These are phyloP conservation scores for Ascosphaera apis DNA, from an alignment of 2,329 filamentous ascomycete species.

Conservation along the genomic window DNA sequence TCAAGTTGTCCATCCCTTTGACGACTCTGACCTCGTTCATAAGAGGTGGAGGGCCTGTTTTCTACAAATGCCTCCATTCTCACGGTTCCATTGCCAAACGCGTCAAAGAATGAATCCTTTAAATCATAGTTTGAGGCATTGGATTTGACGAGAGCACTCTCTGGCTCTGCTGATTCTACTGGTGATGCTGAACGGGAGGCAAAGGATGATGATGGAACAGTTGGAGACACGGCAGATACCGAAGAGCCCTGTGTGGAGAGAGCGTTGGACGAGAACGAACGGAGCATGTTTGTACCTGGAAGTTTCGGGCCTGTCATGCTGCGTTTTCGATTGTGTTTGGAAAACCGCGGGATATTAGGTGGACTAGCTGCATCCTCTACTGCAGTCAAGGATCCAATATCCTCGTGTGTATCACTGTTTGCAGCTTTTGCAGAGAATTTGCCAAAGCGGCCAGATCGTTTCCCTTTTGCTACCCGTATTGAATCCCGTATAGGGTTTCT, in stretches of 20 bases:
- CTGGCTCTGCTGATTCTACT: too few species aligned
- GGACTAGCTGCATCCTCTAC: constrained; percentile 23
- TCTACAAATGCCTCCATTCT: constrained; percentile 95
- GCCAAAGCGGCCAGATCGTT: too few species aligned
- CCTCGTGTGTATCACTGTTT: too few species aligned
- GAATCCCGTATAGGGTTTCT: constrained; percentile 57
- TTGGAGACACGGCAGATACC: too few species aligned
- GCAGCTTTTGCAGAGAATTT: too few species aligned
- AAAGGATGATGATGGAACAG: constrained; percentile 8
- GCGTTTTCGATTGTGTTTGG: constrained; percentile 54
- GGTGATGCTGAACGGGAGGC: constrained; percentile 9
- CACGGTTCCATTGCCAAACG: constrained; percentile 65
- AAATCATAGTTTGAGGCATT: too few species aligned
- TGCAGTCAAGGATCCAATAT: too few species aligned
- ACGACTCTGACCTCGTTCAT: too few species aligned
- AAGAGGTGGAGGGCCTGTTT: too few species aligned
- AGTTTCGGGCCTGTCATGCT: constrained; percentile 65
- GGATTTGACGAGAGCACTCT: too few species aligned
- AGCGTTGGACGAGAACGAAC: constrained; percentile 43
- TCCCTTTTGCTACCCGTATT: constrained; percentile 67
- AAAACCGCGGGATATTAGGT: constrained; percentile 30
- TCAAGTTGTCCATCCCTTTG: too few species aligned
- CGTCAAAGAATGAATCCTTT: constrained; percentile 78
- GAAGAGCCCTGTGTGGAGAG: too few species aligned
- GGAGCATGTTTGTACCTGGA: constrained; percentile 49